These are phyloP conservation scores for Aspergillus wentii DNA, from an alignment of 495 filamentous ascomycete genomes.

Conservation along the genomic window DNA sequence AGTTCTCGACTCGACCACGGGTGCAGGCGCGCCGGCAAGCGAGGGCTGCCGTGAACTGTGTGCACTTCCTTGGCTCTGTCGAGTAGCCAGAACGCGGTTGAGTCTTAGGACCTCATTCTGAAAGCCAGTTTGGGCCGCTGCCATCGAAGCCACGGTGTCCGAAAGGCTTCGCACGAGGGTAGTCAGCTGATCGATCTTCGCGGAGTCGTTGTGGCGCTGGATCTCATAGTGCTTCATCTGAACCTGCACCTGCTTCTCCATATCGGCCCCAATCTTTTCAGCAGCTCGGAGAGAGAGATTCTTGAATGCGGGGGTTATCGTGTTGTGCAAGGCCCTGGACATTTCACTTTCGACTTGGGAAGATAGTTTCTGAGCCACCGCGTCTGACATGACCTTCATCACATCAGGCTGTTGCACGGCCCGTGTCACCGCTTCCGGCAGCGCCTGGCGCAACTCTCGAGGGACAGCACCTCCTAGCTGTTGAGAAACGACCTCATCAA, in stretches of 20 bases:
- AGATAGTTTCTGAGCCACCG: conserved; percentile 58
- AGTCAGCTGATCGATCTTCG: conserved; percentile 81
- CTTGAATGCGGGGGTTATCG: conserved; percentile 61
- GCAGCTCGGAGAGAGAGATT: conserved; percentile 51
- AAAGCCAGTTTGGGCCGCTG: conserved; percentile 56
- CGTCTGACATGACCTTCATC: conserved; percentile 65
- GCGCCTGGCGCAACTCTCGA: conserved; percentile 46
- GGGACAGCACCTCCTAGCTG: conserved; percentile 46
- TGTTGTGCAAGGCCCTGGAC: conserved; percentile 51
- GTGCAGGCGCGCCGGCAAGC: conserved; percentile 13
- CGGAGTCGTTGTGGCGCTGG: conserved; percentile 63
- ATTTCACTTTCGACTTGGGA: conserved; percentile 66
- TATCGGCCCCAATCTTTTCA: conserved; percentile 55
- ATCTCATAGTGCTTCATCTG: conserved; percentile 61
- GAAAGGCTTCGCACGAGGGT: conserved; percentile 64
- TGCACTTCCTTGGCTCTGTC: not conserved
- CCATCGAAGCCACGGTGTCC: conserved; percentile 68
- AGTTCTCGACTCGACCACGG: conserved; percentile 35
- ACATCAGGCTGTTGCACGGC: conserved; percentile 67
- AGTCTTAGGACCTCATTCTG: conserved; percentile 56
- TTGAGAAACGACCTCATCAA: conserved; percentile 48
- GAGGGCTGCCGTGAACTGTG: not conserved
- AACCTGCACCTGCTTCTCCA: conserved; percentile 60
- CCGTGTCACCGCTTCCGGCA: conserved; percentile 52
- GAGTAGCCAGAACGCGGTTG: conserved; percentile 26